Percentiles rank a stretch among this genome's conserved stretches.
Evolutionary conservation across 331 rosid species (phyloP).

Genomic region (Pyrus hybrid): DNA sequence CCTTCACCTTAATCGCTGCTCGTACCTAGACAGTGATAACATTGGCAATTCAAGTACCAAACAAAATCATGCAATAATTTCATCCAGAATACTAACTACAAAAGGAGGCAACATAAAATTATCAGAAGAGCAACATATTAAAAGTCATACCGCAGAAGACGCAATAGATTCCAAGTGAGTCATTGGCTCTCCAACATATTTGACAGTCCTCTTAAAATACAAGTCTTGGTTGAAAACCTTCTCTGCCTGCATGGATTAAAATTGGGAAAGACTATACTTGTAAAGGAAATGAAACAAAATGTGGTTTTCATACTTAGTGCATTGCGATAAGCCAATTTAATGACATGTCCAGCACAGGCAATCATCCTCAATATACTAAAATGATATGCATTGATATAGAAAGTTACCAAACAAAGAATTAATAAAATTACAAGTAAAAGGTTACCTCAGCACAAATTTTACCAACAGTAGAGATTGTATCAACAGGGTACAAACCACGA

Average conservation of each 20-base stretch:
- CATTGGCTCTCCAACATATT: conserved; percentile 97
- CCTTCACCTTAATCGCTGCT: conserved; percentile 98
- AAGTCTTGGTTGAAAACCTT: conserved; percentile 97
- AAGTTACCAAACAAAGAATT: neutral
- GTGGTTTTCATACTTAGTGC: neutral
- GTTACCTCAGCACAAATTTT: conserved; percentile 84
- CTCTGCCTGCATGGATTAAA: conserved; percentile 57
- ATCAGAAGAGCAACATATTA: neutral
- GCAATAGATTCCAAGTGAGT: conserved; percentile 98
- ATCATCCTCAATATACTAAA: neutral
- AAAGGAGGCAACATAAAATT: neutral
- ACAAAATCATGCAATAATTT: neutral
- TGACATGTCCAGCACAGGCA: neutral
- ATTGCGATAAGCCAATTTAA: neutral
- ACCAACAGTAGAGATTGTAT: conserved; percentile 90
- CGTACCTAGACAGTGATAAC: conserved; percentile 55
- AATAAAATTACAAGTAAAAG: neutral
- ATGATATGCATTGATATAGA: neutral
- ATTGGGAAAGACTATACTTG: neutral
- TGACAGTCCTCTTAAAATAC: conserved; percentile 89
- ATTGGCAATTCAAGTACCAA: neutral
- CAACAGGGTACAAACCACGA: conserved; percentile 91
- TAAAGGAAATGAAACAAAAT: neutral
- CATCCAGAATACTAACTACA: neutral
- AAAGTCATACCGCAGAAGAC: conserved; percentile 78